Evolutionary conservation across 163 green algal species (phyloP).

Genomic region (Coccomyxa subellipsoidea): DNA sequence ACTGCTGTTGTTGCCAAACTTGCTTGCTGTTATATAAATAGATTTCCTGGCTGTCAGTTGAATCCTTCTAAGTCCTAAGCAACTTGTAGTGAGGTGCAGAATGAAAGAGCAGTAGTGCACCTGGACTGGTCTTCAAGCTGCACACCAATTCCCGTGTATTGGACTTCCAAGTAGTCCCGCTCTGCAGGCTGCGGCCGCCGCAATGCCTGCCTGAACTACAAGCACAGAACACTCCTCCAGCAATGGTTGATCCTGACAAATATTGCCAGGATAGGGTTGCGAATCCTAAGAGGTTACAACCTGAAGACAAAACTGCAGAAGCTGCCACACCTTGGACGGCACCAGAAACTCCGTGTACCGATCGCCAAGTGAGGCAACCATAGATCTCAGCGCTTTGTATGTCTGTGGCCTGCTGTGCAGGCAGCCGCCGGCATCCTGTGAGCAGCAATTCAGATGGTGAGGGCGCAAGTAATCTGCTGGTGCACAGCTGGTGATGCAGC

Average conservation of each 20-base stretch:
- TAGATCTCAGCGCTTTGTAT: slow-evolving; percentile 29
- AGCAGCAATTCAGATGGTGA: neutral
- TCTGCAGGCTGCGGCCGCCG: slow-evolving; percentile 44
- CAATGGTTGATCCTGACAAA: neutral
- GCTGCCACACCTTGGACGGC: slow-evolving; percentile 25
- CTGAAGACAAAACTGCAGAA: no score
- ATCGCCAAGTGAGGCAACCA: slow-evolving; percentile 47
- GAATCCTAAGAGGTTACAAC: no score
- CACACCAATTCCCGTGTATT: slow-evolving; percentile 35
- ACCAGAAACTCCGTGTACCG: slow-evolving; percentile 45
- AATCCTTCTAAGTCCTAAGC: no score
- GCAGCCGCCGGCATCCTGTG: slow-evolving; percentile 22
- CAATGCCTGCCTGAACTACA: slow-evolving; percentile 45
- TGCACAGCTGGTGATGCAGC: no score
- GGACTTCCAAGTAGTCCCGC: slow-evolving; percentile 50
- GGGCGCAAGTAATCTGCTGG: neutral
- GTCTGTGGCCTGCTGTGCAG: slow-evolving; percentile 34
- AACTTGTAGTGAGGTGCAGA: no score
- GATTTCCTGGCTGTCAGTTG: no score
- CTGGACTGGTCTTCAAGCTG: slow-evolving; percentile 10
- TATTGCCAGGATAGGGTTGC: no score
- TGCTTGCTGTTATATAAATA: no score
- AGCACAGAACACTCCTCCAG: neutral
- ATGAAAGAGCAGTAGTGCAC: neutral
- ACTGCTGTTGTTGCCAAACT: no score